phyloP scores from a whole-genome alignment of 2,329 filamentous ascomycete species.

The Bipolaris bicolor region DNA sequence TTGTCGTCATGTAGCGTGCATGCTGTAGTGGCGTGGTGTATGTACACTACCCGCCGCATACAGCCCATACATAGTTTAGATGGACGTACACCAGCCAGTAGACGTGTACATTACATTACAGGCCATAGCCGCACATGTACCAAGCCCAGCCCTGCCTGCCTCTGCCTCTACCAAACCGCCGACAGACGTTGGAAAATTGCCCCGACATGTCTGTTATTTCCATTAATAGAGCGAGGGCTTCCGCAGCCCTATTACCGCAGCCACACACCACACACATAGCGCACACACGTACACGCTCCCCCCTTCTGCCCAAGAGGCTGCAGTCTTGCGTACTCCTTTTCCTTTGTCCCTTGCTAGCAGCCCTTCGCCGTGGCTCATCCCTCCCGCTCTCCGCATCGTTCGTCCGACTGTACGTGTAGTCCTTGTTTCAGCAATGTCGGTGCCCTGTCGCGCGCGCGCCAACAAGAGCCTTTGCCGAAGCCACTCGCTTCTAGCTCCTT shows the following conservation, averaged over 20 bases:
- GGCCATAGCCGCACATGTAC: not conserved
- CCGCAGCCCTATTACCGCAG: conserved; percentile 5
- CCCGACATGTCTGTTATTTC: conserved; percentile 2
- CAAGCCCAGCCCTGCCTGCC: not conserved
- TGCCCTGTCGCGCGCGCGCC: conserved; percentile 20
- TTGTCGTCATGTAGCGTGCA: no score
- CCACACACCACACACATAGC: not conserved
- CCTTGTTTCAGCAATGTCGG: conserved; percentile 20
- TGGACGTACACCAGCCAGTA: no score
- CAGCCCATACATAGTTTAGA: not conserved
- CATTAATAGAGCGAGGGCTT: conserved; percentile 14
- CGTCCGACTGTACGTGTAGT: conserved; percentile 21
- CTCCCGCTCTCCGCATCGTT: conserved; percentile 19
- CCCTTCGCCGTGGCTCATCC: conserved; percentile 19
- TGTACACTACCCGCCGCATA: conserved; percentile 2
- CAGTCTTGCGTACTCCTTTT: conserved; percentile 8
- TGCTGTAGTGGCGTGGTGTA: not conserved
- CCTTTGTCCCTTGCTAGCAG: conserved; percentile 1
- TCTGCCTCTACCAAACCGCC: not conserved
- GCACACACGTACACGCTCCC: no score
- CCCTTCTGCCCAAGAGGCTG: not conserved
- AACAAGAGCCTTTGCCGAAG: conserved; percentile 21
- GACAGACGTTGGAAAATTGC: conserved; percentile 4
- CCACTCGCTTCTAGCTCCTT: conserved; percentile 15
- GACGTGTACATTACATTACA: no score